These are phyloP conservation scores for Botrytis elliptica DNA, from an alignment of 2,329 filamentous ascomycete species.

Conservation along the genomic window DNA sequence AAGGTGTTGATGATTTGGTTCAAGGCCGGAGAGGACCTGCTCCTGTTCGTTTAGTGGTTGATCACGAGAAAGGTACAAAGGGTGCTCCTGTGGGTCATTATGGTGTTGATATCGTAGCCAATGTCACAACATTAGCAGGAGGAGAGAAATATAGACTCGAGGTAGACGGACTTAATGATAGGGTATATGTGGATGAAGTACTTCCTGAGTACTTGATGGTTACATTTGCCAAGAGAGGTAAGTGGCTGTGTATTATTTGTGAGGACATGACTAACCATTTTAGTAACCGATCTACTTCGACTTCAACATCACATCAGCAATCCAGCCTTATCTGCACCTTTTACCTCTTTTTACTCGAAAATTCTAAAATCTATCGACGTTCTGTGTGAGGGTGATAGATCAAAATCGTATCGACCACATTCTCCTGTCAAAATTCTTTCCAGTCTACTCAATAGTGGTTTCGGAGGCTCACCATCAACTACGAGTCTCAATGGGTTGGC, in stretches of 20 bases:
- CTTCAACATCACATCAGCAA: slow-evolving; percentile 69
- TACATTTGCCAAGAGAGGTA: slow-evolving; percentile 71
- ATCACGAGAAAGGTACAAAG: slow-evolving; percentile 65
- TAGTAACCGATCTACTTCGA: slow-evolving; percentile 71
- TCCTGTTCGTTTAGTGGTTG: slow-evolving; percentile 69
- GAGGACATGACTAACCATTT: slow-evolving; percentile 39
- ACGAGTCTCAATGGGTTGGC: slow-evolving; percentile 38
- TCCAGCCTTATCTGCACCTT: slow-evolving; percentile 59
- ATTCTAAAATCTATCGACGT: slow-evolving; percentile 69
- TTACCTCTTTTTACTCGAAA: slow-evolving; percentile 77
- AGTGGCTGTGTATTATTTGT: slow-evolving; percentile 36
- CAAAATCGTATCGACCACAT: slow-evolving; percentile 68
- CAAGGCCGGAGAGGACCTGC: slow-evolving; percentile 67
- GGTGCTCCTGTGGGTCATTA: slow-evolving; percentile 65
- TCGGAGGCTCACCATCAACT: slow-evolving; percentile 44
- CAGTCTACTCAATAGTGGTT: slow-evolving; percentile 67
- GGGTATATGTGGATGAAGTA: slow-evolving; percentile 71
- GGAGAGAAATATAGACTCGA: slow-evolving; percentile 56
- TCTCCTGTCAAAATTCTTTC: slow-evolving; percentile 91
- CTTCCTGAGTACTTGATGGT: slow-evolving; percentile 70
- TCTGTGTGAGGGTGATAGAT: slow-evolving; percentile 61
- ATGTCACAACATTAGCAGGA: slow-evolving; percentile 54
- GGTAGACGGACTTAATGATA: slow-evolving; percentile 65
- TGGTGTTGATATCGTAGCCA: slow-evolving; percentile 69
- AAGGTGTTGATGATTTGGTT: slow-evolving; percentile 60